Evolutionary conservation across 169 alveolate species (phyloP), one percentile per base, ranked within the genome.

Genomic region (Toxoplasma gondii): DNA sequence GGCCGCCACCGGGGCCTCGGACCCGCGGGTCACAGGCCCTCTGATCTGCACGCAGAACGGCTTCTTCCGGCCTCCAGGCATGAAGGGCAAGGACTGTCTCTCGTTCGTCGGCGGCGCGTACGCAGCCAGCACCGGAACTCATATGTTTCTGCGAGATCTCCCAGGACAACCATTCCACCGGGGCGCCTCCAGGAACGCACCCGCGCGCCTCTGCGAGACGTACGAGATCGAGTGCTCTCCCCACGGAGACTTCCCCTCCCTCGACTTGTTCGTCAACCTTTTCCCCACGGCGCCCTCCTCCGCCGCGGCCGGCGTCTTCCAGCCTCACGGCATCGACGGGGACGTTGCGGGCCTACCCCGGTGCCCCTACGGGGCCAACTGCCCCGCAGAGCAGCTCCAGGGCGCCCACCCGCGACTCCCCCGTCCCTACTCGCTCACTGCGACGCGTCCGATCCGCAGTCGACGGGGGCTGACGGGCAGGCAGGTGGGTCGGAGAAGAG

Each of bases 101-200:
- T 16, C 74, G 31, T 64, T 64, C 74, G 74, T 64, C 74, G 74
- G 74, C 74, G 74, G 74, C 74, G 74, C 74, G n/a, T 64, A 64
- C 74, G 74, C 74, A 22, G 74, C 74, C 34, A 64, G 74, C 74
- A 64, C 74, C 1, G 74, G 74, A 7, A 64, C 74, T 1, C 74
- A 64, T 31, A 64, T 64, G 74, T 64, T 12, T 27, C 74, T 64
- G 74, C 74, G 74, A 16, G 74, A 64, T 31, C 1, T 64, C n/a
- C 74, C 74, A 31, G 74, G 74, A 19, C 24, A 64, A 64, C 74
- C 74, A 16, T 64, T 64, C 74, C 74, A 64, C 22, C 74, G 74
- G 7, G 74, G 74, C 4, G 34, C 74, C 7, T 64, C 74, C n/a
- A 31, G n/a, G 29, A 64, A 27, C 31, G 74, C 34, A 16, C 74